Base-by-base conservation (phyloP, 2,329 filamentous ascomycete species). In the Cladosporium velox region DNA sequence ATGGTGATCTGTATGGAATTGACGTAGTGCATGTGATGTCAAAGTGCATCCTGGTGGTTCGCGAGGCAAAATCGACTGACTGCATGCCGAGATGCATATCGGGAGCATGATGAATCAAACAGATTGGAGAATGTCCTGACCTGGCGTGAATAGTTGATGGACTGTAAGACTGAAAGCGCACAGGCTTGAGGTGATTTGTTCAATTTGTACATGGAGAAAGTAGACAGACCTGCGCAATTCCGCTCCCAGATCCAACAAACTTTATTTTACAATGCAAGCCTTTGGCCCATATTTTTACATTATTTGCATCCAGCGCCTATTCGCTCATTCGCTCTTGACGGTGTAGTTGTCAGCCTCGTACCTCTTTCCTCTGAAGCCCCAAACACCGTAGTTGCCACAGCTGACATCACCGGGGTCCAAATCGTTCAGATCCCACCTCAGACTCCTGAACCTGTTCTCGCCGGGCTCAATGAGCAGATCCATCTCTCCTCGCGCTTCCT, bases 331-430 rank as follows among this genome's bases (percentile, higher is more conserved):
- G 52, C 62, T 32, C 51, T 65, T 65, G 18, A 24, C 64, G 41
- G 44, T 26, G 35, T 76, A 76, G 65, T 72, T 70, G 65, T 76
- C 74, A 18, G 89, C 84, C 79, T 91, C 89, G 70, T 91, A 97
- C 87, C 94, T 90, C 87, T 99, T 99, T 72, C 95, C 95, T 80
- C 95, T 88, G 83, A 99, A 99, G 15, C 90, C 93, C 92, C 96
- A 99, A 1, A 97, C 84, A 12, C 95, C 95, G 92, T 93, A 99
- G 79, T 99, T 99, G 65, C 95, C 94, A 75, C 92, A 96, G 72
- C 90, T 97, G 69, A 98, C 84, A 78, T 98, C 95, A 76, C 96
- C 91, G 7, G 94, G 93, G 77, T 97, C 95, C 70, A 95, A 82
- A 75, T 99, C 96, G 75, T 99, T 97, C 74, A 99, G 79, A 80